Evolutionary conservation across 352 stramenopile species (phyloP), one percentile per base, ranked within the genome.

Genomic region (Pythium oligandrum): DNA sequence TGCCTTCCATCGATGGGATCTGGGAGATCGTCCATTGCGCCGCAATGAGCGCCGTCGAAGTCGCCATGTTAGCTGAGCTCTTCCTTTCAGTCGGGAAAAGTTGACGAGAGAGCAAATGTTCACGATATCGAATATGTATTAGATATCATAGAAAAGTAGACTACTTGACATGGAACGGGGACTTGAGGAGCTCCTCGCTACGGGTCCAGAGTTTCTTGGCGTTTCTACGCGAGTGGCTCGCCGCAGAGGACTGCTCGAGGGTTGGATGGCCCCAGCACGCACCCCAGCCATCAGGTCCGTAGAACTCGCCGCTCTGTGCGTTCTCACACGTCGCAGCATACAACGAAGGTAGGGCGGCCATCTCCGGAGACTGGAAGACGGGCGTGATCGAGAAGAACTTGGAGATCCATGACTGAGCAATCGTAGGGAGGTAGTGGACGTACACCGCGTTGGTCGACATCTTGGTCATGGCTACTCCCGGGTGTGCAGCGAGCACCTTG

Each of bases 281-380:
- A 17, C 49, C 17, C n/a, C 53, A 59, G 1, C 49, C 49, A 31
- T 49, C 42, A 2, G 59, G 59, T 1, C 52, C 59, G 34, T 44
- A 57, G 59, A 55, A 61, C 36, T 78, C 68, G 3, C 66, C 66
- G 10, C 58, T 46, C 0, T 53, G 43, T 2, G 74, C 63, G 2
- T 54, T 47, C 0, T 26, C 30, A 1, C 51, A 55, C 1, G 70
- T 70, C 3, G 73, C 66, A n/a, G 71, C 66, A 44, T 71, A 82
- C 46, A 84, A 49, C 10, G 69, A 68, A 6, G 71, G 68, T 46
- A 84, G 36, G 0, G 66, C 68, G 6, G 71, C 73, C 63, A 73
- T 75, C 9, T 59, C 53, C 3, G 47, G 58, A 11, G 47, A 52
- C 48, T 78, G 70, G 1, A 46, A 48, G 36, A 70, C 47, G 11